Evolutionary conservation across 202 grass and related monocot genomes (phyloP).

Genomic region (Dendrocalamus latiflorus): DNA sequence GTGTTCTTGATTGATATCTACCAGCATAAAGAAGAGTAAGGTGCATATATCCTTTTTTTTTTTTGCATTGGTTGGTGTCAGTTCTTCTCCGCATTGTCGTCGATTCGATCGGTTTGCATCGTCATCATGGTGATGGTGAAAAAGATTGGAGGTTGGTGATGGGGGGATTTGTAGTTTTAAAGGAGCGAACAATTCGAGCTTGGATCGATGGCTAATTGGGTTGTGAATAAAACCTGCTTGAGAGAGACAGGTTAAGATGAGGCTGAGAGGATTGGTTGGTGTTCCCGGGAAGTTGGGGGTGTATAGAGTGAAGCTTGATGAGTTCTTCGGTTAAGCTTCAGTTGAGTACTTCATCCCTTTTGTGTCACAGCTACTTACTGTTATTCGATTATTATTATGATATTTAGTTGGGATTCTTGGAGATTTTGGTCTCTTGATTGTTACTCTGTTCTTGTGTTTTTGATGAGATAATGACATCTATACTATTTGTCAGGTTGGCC

Average conservation of each 20-base stretch:
- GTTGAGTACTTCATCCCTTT: slow-evolving; percentile 37
- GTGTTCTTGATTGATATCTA: too few relatives aligned
- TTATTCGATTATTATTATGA: slow-evolving; percentile 28
- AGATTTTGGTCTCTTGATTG: slow-evolving; percentile 1
- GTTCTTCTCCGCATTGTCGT: too few relatives aligned
- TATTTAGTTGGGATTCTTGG: slow-evolving; percentile 9
- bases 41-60: too few relatives aligned
- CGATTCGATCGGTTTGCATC: too few relatives aligned
- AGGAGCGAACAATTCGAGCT: slow-evolving; percentile 25
- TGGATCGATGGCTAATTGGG: slow-evolving; percentile 65
- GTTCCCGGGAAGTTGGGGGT: slow-evolving; percentile 18
- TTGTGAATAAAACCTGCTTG: slow-evolving; percentile 94
- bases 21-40: too few relatives aligned
- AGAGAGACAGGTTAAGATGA: slow-evolving; percentile 52
- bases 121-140: too few relatives aligned
- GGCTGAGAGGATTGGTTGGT: not conserved
- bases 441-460: not conserved
- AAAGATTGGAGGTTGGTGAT: too few relatives aligned
- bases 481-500: not conserved
- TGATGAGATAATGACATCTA: not conserved
- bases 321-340: slow-evolving; percentile 40
- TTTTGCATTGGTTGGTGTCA: too few relatives aligned
- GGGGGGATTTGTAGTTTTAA: slow-evolving; percentile 20
- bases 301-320: slow-evolving; percentile 54
- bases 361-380: slow-evolving; percentile 38